Evolutionary conservation across 192 early-diverging fungal species (phyloP).

Genomic region (Mortierella antarctica): DNA sequence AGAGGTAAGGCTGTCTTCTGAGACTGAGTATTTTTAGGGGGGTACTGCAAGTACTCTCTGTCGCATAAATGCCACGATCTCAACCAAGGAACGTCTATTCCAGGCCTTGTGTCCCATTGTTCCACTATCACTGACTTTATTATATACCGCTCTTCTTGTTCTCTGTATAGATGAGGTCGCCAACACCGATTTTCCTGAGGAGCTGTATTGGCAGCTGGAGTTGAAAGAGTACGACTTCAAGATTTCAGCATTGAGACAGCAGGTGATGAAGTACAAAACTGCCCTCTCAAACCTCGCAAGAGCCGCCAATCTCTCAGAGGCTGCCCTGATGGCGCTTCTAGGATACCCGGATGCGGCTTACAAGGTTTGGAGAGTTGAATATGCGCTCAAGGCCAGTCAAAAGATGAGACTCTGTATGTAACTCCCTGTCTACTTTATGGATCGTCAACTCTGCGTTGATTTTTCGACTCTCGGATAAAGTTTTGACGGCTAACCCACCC

Average conservation of each 20-base stretch:
- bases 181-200: constrained; percentile 46
- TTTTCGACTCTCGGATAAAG: not conserved
- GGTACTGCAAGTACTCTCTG: too few relatives aligned
- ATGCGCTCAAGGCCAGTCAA: constrained; percentile 41
- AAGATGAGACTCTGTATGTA: constrained; percentile 48
- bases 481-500: not conserved
- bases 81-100: not conserved
- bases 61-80: not conserved
- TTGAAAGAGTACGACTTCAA: constrained; percentile 47
- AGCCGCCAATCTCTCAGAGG: constrained; percentile 41
- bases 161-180: constrained; percentile 27
- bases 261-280: constrained; percentile 29
- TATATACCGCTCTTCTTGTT: not conserved
- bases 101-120: not conserved
- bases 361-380: constrained; percentile 47
- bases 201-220: constrained; percentile 47
- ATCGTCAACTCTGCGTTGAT: not conserved
- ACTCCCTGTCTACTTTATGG: not conserved
- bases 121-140: not conserved
- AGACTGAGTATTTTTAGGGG: too few relatives aligned
- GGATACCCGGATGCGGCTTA: constrained; percentile 50
- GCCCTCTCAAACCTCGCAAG: constrained; percentile 32
- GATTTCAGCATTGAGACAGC: constrained; percentile 13
- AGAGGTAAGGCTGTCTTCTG: constrained; percentile 10
- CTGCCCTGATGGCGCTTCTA: constrained; percentile 41